Conservation (phyloP, 2,329 filamentous ascomycete genomes). For the Trichoderma gracile region DNA sequence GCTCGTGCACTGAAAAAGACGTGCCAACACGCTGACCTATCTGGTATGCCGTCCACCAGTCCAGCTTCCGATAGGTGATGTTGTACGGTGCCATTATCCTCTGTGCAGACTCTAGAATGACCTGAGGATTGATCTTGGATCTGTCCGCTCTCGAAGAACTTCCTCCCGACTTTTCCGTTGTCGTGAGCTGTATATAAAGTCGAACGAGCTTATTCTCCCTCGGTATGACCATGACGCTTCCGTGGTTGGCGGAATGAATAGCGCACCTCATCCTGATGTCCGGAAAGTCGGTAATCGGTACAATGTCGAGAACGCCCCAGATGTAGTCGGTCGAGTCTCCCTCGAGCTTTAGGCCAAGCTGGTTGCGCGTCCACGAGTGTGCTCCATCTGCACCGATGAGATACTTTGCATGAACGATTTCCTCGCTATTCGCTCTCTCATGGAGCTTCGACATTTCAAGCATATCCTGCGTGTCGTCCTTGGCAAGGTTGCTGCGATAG, state of each 20-base stretch:
- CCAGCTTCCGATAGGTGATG: constrained; percentile 61
- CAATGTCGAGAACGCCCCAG: constrained; percentile 35
- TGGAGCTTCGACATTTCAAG: background rate
- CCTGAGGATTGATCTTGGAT: constrained; percentile 57
- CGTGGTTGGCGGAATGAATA: constrained; percentile 29
- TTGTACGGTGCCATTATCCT: constrained; percentile 67
- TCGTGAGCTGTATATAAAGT: constrained; percentile 7
- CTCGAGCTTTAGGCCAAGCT: constrained; percentile 32
- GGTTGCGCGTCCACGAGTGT: constrained; percentile 33
- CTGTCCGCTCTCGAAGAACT: background rate
- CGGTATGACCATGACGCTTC: constrained; percentile 10
- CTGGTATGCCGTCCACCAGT: constrained; percentile 57
- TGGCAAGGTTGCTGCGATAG: constrained; percentile 10
- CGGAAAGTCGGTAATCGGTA: constrained; percentile 34
- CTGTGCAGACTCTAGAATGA: constrained; percentile 63
- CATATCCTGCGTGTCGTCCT: constrained; percentile 18
- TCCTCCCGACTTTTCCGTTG: background rate
- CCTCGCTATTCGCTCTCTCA: background rate
- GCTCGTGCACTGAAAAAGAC: background rate
- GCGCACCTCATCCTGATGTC: constrained; percentile 36
- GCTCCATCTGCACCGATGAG: constrained; percentile 33
- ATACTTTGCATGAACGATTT: constrained; percentile 15
- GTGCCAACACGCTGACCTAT: constrained; percentile 58
- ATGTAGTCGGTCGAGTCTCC: constrained; percentile 36
- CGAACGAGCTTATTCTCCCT: constrained; percentile 13